Base-by-base conservation (phyloP, 352 stramenopile species). In the Phytopythium mirpurense region DNA sequence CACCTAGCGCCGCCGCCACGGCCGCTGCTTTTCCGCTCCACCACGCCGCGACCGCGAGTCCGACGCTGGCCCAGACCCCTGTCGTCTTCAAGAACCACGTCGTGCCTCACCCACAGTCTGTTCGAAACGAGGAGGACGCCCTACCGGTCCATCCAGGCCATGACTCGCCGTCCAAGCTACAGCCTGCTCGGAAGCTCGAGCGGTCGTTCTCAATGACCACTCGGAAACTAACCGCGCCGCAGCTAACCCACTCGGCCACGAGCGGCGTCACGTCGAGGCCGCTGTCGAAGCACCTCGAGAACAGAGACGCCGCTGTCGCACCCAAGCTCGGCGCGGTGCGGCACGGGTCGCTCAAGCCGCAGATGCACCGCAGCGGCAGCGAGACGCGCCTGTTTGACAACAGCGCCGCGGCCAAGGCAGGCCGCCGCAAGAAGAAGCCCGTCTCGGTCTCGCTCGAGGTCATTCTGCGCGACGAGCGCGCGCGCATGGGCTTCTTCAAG, bases 401-500 rank as follows among this genome's bases (percentile, higher is more conserved):
- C 11, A 37, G 58, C n/a, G 7, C 41, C 2, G 15, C 27, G 18
- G 21, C 34, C 2, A 57, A 57, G 16, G 43, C 50, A 14, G 42
- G 35, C 3, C 63, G 51, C 2, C 61, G 60, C 4, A 50, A 51
- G 14, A 68, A 74, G 54, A 74, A 78, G 16, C 51, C 59, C 7
- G 57, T 68, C 6, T 67, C 64, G 16, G 75, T 84, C 29, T 55
- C 63, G 10, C 60, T 87, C 9, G 73, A 87, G n/a, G 57, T 79
- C 10, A 43, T 87, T 5, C 57, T 83, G 21, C 72, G 73, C 40
- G 76, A 87, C 41, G 73, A 84, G 53, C 70, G 70, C 6, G 73
- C 69, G 3, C 72, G 73, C 9, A 23, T 74, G n/a, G 76, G 70
- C 0, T 84, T 81, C 51, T 87, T 87, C 50, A 66, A 68, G 36